Conservation (phyloP, 345 rosid genomes). For the Turnera subulata region DNA sequence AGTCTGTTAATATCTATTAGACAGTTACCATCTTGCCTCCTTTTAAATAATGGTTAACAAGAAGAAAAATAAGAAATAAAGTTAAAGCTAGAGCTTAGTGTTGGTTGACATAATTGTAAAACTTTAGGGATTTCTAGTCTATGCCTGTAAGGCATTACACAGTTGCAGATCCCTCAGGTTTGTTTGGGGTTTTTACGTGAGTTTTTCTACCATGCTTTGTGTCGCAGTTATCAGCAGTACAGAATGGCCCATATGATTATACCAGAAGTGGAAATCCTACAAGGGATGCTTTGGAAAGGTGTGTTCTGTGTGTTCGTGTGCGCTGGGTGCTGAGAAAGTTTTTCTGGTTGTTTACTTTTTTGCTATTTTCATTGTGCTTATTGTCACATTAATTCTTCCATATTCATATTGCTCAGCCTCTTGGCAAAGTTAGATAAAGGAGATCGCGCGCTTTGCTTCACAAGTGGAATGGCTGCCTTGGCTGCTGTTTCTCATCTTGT, state of each 20-base stretch:
- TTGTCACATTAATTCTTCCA: not conserved
- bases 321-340: conserved; percentile 3
- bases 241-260: conserved; percentile 85
- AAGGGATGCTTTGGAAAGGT: conserved; percentile 84
- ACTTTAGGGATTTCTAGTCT: too few species aligned
- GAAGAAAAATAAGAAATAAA: too few species aligned
- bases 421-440: conserved; percentile 95
- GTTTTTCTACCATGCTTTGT: conserved; percentile 9
- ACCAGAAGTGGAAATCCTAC: conserved; percentile 99
- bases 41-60: too few species aligned
- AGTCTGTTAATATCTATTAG: too few species aligned
- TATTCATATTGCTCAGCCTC: conserved; percentile 42
- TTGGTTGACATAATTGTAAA: not conserved
- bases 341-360: conserved; percentile 2
- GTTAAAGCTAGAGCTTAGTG: not conserved
- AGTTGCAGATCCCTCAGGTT: not conserved
- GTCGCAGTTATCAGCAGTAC: conserved; percentile 70
- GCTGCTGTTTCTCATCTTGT: conserved; percentile 73
- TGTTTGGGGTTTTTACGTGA: not conserved
- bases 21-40: too few species aligned
- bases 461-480: conserved; percentile 99
- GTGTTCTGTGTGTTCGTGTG: conserved; percentile 5
- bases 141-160: not conserved
- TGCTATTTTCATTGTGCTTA: conserved; percentile 6
- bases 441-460: conserved; percentile 91